phyloP scores from a whole-genome alignment of 140 eudicot genomes.

The Erigeron philadelphicus region DNA sequence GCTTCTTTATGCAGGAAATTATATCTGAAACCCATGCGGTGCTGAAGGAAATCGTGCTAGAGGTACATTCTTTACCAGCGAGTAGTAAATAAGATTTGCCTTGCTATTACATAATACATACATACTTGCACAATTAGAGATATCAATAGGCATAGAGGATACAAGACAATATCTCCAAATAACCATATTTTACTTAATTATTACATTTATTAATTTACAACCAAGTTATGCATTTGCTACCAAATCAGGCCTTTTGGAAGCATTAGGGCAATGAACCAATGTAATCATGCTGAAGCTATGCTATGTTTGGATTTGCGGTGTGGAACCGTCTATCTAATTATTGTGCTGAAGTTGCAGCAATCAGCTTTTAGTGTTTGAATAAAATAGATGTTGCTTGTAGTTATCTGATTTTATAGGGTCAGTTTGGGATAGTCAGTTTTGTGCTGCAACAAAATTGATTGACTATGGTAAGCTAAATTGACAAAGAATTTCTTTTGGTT shows the following conservation, averaged over 20 bases:
- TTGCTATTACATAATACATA: not conserved
- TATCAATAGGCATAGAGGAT: no score
- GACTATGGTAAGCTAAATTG: not conserved
- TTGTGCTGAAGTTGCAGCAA: not conserved
- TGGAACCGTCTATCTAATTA: not conserved
- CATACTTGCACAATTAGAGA: no score
- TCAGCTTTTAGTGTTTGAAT: not conserved
- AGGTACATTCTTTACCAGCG: slow-evolving; percentile 37
- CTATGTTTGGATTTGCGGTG: not conserved
- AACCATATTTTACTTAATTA: no score
- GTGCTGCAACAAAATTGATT: not conserved
- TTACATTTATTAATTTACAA: no score
- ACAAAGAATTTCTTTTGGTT: not conserved
- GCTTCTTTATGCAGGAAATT: slow-evolving; percentile 97
- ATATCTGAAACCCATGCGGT: slow-evolving; percentile 75
- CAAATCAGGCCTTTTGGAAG: not conserved
- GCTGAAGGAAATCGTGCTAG: slow-evolving; percentile 54
- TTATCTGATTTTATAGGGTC: not conserved
- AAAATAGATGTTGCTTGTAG: not conserved
- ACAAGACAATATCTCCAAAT: no score
- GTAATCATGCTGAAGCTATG: not conserved
- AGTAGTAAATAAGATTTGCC: not conserved
- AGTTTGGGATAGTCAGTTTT: not conserved
- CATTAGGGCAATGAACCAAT: not conserved
- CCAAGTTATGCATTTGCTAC: not conserved